Conservation (phyloP, 345 rosid species). For the Leavenworthia alabamica region DNA sequence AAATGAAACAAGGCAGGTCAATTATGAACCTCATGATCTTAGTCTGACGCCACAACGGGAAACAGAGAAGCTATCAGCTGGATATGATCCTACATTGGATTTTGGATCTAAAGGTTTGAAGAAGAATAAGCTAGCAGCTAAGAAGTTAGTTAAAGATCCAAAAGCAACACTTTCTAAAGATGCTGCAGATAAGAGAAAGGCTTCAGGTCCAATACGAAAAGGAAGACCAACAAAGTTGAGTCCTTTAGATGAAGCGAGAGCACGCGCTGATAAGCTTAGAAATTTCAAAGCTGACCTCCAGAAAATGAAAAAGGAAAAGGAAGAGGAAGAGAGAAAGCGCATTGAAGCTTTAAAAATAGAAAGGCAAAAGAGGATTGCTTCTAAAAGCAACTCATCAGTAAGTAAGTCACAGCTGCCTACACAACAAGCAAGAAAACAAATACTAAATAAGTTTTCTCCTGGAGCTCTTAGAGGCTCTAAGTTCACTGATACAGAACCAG, state of each 20-base stretch:
- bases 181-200: constrained; percentile 56
- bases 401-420: constrained; percentile 38
- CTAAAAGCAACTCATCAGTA: constrained; percentile 49
- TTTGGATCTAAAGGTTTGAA: constrained; percentile 46
- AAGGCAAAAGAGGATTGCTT: constrained; percentile 88
- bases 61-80: constrained; percentile 41
- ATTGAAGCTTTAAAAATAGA: constrained; percentile 68
- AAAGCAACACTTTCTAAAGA: constrained; percentile 48
- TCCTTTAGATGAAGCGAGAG: constrained; percentile 88
- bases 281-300: constrained; percentile 86
- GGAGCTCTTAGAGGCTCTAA: constrained; percentile 62
- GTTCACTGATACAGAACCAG: constrained; percentile 76
- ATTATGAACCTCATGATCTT: constrained; percentile 74
- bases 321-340: constrained; percentile 68
- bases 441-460: constrained; percentile 57
- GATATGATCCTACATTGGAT: constrained; percentile 79
- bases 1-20: constrained; percentile 38
- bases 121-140: constrained; percentile 43
- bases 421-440: constrained; percentile 47
- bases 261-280: constrained; percentile 91
- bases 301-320: constrained; percentile 95
- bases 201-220: constrained; percentile 65
- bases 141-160: constrained; percentile 49
- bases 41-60: constrained; percentile 74
- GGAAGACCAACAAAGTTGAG: constrained; percentile 75